phyloP scores from a whole-genome alignment of 805 yeast species.

The Starmerella floricola region DNA sequence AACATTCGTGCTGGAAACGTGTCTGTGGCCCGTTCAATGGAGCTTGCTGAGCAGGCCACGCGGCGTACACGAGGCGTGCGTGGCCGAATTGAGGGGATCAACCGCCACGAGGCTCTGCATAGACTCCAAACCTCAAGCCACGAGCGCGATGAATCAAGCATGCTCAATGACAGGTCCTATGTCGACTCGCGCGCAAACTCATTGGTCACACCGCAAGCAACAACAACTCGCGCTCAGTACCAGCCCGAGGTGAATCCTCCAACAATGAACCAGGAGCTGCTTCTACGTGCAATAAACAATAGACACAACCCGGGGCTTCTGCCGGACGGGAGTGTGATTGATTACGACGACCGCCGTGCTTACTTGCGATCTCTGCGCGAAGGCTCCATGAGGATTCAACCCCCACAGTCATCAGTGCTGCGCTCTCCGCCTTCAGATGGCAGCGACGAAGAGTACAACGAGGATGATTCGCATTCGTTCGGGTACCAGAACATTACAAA shows the following conservation, averaged over 20 bases:
- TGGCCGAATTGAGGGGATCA: slow-evolving; percentile 1
- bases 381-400: no score
- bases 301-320: slow-evolving; percentile 9
- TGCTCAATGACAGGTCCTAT: slow-evolving; percentile 11
- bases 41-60: background rate
- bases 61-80: slow-evolving; percentile 6
- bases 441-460: background rate
- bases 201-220: slow-evolving; percentile 12
- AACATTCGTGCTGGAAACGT: slow-evolving; percentile 3
- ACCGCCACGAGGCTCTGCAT: slow-evolving; percentile 1
- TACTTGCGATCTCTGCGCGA: background rate
- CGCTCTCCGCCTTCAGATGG: background rate
- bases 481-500: background rate
- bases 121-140: background rate
- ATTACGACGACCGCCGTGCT: background rate
- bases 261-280: background rate
- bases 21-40: background rate
- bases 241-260: slow-evolving; percentile 8
- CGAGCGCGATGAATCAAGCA: background rate
- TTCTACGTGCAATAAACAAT: slow-evolving; percentile 5
- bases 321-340: slow-evolving; percentile 12
- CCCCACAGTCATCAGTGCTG: no score
- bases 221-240: slow-evolving; percentile 5
- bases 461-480: no score
- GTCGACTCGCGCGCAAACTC: slow-evolving; percentile 13